Evolutionary conservation across 139 green algal genomes (phyloP), one percentile per base, ranked within the genome.

Genomic region (Asterochloris erici): DNA sequence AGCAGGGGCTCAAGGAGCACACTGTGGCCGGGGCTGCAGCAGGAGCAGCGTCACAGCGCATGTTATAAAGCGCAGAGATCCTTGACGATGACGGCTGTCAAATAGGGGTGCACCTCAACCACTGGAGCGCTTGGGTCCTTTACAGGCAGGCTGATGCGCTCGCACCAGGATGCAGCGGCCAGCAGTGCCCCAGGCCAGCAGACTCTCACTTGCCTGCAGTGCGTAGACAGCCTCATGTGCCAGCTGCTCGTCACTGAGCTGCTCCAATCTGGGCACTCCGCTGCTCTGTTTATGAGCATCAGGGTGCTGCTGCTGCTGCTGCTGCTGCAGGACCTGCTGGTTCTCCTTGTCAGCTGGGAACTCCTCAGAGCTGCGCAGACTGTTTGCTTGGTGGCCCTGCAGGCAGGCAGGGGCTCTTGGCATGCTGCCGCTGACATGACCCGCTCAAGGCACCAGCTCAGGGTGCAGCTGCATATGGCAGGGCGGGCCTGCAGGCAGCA

Each of bases 331-430:
- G 26, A 38, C 38, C 19, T 80, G 76, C 10, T 29, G 68, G 76
- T 80, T 80, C 13, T 80, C 76, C 60, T 80, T 80, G 76, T 80
- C 68, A n/a, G 76, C 54, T 16, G 76, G 76, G 24, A 80, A 80
- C 76, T 80, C 76, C 68, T 80, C 76, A 70, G 76, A 80, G 76
- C 76, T 80, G 29, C 76, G 68, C 54, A 80, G n/a, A 12, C 76
- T 80, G 54, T 80, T 62, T 69, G 60, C 38, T n/a, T 62, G 60
- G 19, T 24, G 54, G 4, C 23, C 23, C 61, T 70, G 60, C 54
- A n/a, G 76, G 24, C 38, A 15, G 38, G 23, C 15, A 14, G 9
- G 23, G 29, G 10, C 73, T 61, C 24, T 62, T n/a, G 73, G 26
- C 26, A 62, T 16, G 54, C 60, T 15, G 38, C 23, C 14, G 76